Base-by-base conservation (phyloP, 1,139 yeast species). In the Sugiyamaella neomexicana region DNA sequence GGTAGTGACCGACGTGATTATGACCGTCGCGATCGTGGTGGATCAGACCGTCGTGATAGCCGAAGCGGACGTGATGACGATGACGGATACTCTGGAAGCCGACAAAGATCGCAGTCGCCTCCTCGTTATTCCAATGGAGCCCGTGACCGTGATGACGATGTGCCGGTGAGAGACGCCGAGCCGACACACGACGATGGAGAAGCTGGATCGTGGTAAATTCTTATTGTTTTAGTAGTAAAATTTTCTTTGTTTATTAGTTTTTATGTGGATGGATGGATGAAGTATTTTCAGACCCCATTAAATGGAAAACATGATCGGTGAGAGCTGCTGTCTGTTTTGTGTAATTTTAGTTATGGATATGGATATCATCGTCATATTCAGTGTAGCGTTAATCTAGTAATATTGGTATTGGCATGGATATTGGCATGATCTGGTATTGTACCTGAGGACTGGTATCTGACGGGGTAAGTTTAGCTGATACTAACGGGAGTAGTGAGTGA, bases 1-100 rank as follows among this genome's bases (percentile, higher is more conserved):
- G 53, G 39, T 17, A 52, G 54, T 41, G 49, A 50, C 32, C 51
- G 52, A 23, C 53, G 54, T 38, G 56, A 54, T 27, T 45, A 51
- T 20, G 56, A 51, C 45, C 44, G 56, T 27, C 55, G 61, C 15
- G 62, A 53, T 40, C 56, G 49, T 43, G 55, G 38, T 47, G 40
- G 48, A 37, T 20, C 25, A 20, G 55, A 58, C 38, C 58, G 65
- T 48, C 51, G 58, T 15, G 58, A 58, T 32, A 55, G 56, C 43
- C 48, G 56, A 23, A 50, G 56, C 23, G 48, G 54, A 5, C 46
- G 54, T 25, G 57, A 53, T 32, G 55, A 46, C 29, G 49, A 47
- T 20, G 48, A 13, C 3, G 37, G 46, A 25, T 46, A 37, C 27
- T n/a, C 41, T 42, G 48, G 39, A 7, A 43, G 54, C 20, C 37